Base-by-base conservation (phyloP, 345 rosid genomes). In the Pelargonium nanum region DNA sequence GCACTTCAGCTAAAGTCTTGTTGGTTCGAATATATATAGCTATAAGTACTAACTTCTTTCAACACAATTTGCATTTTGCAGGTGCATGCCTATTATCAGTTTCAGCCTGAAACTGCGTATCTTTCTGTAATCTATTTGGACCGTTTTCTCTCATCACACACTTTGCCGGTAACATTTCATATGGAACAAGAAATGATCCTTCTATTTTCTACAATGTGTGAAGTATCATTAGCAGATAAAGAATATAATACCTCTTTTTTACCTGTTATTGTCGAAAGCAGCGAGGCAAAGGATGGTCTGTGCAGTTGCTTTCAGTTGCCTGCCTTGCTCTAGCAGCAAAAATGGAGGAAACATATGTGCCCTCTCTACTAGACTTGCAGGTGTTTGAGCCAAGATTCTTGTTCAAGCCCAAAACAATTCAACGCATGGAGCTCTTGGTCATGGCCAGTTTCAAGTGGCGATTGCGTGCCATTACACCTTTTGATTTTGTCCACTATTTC, bases 311-410 rank as follows among this genome's bases (percentile, higher is more conserved):
- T 59, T 69, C 83, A 25, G 73, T 76, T 1, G 63, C 77, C 16
- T 76, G 80, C 59, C 59, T 76, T 32, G 67, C 77, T 55, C 10
- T 76, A 56, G 83, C 83, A 20, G 77, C 80, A 48, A 79, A 79
- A 69, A 9, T 79, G 69, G 83, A 76, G 62, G 83, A 76, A 69
- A 73, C 67, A 45, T 59, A 48, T 12, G 70, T 71, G 34, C 83
- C 75, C 1, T 8, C 65, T 57, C 78, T 74, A 23, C 23, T 71
- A 55, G 76, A 79, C 70, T 24, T 79, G 61, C 80, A 79, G 59
- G 55, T 61, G 30, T 19, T 68, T 17, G 65, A 67, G 59, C 78
- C 78, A 56, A 70, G 60, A 57, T 65, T 68, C 56, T 53, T 71
- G 26, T 74, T 74, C 24, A 74, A 65, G 58, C 69, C 79, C 21